Percentiles rank a stretch among this genome's conserved stretches.
phyloP scores from a whole-genome alignment of 805 yeast species.

The Zygosaccharomyces bailii region DNA sequence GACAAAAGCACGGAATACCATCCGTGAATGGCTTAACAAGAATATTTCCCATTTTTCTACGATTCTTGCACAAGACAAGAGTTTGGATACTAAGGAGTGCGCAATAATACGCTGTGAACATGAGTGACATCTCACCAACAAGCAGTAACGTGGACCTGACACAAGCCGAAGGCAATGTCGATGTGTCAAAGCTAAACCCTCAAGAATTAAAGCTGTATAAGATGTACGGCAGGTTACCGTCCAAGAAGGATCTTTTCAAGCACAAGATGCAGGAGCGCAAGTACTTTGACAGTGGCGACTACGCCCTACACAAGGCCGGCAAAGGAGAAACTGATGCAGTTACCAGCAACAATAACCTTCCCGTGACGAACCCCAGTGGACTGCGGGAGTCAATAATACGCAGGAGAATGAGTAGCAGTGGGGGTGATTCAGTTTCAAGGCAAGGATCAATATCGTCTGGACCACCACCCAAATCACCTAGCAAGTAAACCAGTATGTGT shows the following conservation, averaged over 20 bases:
- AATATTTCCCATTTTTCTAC: background rate
- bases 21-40: background rate
- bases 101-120: background rate
- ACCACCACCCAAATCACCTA: constrained; percentile 37
- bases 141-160: constrained; percentile 27
- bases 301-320: constrained; percentile 78
- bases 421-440: constrained; percentile 31
- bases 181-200: constrained; percentile 58
- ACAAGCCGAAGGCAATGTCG: constrained; percentile 35
- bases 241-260: constrained; percentile 69
- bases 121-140: constrained; percentile 29
- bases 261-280: constrained; percentile 81
- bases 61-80: background rate
- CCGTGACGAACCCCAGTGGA: constrained; percentile 38
- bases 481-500: constrained; percentile 18
- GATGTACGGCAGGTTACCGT: constrained; percentile 83
- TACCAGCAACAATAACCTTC: constrained; percentile 31
- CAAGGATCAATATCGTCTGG: constrained; percentile 38
- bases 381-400: constrained; percentile 35
- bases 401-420: constrained; percentile 37
- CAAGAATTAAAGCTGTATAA: constrained; percentile 77
- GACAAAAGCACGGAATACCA: too few relatives aligned
- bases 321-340: constrained; percentile 32
- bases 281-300: constrained; percentile 92
- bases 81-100: background rate